Conservation (phyloP, 441 rosid genomes). For the Cnidoscolus chayamansa region DNA sequence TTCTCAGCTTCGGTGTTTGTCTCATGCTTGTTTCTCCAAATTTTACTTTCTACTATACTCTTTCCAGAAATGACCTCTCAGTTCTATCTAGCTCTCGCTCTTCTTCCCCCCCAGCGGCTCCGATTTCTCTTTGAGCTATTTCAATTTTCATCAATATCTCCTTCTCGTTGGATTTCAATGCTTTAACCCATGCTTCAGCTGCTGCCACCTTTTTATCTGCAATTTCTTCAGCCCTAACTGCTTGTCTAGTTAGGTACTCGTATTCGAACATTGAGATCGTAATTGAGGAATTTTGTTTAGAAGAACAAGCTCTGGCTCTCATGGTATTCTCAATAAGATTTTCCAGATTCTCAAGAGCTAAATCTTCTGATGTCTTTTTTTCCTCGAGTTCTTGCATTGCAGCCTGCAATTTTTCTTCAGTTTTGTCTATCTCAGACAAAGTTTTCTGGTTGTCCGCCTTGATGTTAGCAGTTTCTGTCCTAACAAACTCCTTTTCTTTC, state of each 20-base stretch:
- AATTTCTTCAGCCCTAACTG: slow-evolving; percentile 54
- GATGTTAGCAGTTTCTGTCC: slow-evolving; percentile 45
- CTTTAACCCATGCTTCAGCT: slow-evolving; percentile 82
- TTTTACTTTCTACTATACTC: slow-evolving; percentile 43
- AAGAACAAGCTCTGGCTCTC: slow-evolving; percentile 45
- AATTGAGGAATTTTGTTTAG: slow-evolving; percentile 40
- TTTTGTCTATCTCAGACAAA: slow-evolving; percentile 41
- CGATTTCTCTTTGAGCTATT: slow-evolving; percentile 39
- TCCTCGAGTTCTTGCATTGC: slow-evolving; percentile 61
- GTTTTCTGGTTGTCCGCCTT: slow-evolving; percentile 47
- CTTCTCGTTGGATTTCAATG: slow-evolving; percentile 66
- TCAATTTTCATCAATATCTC: slow-evolving; percentile 61
- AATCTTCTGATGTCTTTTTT: slow-evolving; percentile 51
- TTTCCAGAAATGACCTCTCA: slow-evolving; percentile 49
- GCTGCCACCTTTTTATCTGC: slow-evolving; percentile 82
- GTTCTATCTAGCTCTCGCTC: slow-evolving; percentile 41
- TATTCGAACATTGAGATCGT: slow-evolving; percentile 73
- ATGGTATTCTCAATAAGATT: slow-evolving; percentile 41
- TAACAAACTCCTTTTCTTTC: slow-evolving; percentile 46
- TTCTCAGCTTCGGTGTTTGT: slow-evolving; percentile 26
- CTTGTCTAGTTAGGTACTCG: slow-evolving; percentile 65
- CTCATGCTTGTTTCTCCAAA: slow-evolving; percentile 32
- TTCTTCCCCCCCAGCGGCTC: slow-evolving; percentile 48
- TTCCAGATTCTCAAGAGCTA: slow-evolving; percentile 51
- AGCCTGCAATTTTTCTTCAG: slow-evolving; percentile 51